Evolutionary conservation across 1,139 yeast species (phyloP), one percentile per base, ranked within the genome.

Genomic region (Blastobotrys persicus): DNA sequence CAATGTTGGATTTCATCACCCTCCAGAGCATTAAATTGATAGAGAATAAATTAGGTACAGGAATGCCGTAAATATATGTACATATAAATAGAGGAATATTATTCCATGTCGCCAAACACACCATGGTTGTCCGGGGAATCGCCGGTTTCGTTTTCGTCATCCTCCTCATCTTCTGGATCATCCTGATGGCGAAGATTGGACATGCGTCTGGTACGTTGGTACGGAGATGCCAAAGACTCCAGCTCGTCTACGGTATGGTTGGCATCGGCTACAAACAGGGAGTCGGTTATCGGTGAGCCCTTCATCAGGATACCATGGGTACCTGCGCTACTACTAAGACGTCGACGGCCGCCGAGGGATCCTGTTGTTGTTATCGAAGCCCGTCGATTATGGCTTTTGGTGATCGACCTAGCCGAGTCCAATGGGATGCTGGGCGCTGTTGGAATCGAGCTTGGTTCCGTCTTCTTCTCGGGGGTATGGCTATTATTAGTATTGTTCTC

Each of bases 201-300:
- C 57, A 57, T 51, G 14, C 61, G 52, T 28, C 61, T 47, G 13
- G 57, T 39, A 12, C 59, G 45, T 39, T 45, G 52, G 46, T 55
- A 50, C 11, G 61, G 61, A 2, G 61, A 55, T 5, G 59, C 53
- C 19, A 59, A 50, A 31, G 50, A 42, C 14, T 59, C 62, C 43
- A 57, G 56, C 19, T 57, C 60, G 40, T 55, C 60, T 13, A 35
- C 33, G n/a, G 16, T 43, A 14, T 47, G 17, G 14, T 39, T 18
- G 37, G 45, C 42, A 20, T 47, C 55, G 18, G 45, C 46, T 12
- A 44, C 41, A 12, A 47, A 35, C 13, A 47, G 33, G 12, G 51
- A 50, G 23, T 45, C 55, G 17, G 53, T 49, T 11, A 49, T 44
- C 4, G 42, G 42, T 31, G 43, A 12, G 28, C 28, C 28, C 9